phyloP scores from a whole-genome alignment of 371 early-diverging fungal species.

The Rhizopus microsporus region DNA sequence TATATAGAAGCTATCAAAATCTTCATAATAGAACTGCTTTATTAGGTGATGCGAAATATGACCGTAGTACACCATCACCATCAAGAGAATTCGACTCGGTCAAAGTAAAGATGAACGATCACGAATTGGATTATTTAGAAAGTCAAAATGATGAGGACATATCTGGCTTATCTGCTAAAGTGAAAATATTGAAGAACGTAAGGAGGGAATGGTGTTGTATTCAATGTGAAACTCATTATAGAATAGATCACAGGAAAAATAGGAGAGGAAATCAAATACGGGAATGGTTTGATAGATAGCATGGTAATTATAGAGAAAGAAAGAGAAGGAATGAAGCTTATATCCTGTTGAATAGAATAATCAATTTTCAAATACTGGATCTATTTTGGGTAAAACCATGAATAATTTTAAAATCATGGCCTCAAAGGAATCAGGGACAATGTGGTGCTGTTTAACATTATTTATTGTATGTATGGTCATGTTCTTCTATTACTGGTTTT shows the following conservation, averaged over 20 bases:
- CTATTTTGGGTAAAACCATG: conserved; percentile 47
- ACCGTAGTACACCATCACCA: conserved; percentile 31
- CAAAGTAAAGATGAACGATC: conserved; percentile 45
- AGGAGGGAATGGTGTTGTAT: background rate
- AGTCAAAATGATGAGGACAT: conserved; percentile 54
- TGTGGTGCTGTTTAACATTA: conserved; percentile 46
- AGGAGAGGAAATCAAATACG: conserved; percentile 51
- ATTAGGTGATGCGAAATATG: conserved; percentile 34
- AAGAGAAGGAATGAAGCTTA: background rate
- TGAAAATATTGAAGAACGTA: conserved; percentile 50
- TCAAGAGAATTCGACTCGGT: conserved; percentile 22
- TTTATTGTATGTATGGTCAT: conserved; percentile 47
- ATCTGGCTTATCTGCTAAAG: conserved; percentile 50
- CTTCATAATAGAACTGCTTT: conserved; percentile 48
- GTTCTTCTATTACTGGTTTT: conserved; percentile 49
- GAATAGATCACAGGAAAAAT: conserved; percentile 53
- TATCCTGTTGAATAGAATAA: conserved; percentile 36
- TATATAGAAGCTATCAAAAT: conserved; percentile 45
- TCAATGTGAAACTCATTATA: background rate
- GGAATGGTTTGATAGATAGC: conserved; percentile 47
- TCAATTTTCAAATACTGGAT: conserved; percentile 51
- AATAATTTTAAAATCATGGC: conserved; percentile 56
- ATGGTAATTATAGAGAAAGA: conserved; percentile 33
- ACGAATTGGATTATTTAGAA: conserved; percentile 49
- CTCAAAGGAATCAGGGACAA: conserved; percentile 46